Conservation (phyloP, 75 land plant species). For the Picea sitchensis region DNA sequence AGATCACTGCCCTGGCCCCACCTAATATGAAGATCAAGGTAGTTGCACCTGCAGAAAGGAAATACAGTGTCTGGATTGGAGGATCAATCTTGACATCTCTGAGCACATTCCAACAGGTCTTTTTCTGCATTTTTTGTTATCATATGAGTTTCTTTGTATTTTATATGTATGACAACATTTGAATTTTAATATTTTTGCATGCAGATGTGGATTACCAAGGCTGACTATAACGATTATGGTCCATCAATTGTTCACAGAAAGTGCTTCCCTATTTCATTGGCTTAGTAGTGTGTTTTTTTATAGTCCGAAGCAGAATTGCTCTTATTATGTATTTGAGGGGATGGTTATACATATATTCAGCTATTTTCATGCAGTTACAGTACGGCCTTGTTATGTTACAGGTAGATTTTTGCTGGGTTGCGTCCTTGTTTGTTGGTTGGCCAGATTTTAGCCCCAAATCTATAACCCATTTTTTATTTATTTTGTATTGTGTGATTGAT, state of each 20-base stretch:
- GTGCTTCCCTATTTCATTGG: background rate
- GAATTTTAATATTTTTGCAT: background rate
- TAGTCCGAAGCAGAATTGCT: background rate
- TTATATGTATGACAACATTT: too few relatives aligned
- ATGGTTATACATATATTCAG: background rate
- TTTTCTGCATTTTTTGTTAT: background rate
- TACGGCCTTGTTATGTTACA: background rate
- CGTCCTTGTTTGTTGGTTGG: constrained; percentile 1
- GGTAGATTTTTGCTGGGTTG: background rate
- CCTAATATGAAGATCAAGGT: constrained; percentile 49
- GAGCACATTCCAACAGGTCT: constrained; percentile 16
- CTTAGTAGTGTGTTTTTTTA: too few relatives aligned
- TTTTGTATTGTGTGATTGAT: background rate
- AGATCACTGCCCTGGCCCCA: constrained; percentile 36
- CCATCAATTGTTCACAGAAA: background rate
- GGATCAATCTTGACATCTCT: too few relatives aligned
- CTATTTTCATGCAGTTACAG: background rate
- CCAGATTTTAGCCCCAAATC: constrained; percentile 8
- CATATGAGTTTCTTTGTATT: background rate
- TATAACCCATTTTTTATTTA: background rate
- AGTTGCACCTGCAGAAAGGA: constrained; percentile 54
- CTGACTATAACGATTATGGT: constrained; percentile 17
- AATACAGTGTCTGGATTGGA: constrained; percentile 25
- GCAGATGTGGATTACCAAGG: constrained; percentile 38
- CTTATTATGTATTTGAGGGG: background rate